phyloP scores from a whole-genome alignment of 1,139 yeast species.

The Blastobotrys niveus region DNA sequence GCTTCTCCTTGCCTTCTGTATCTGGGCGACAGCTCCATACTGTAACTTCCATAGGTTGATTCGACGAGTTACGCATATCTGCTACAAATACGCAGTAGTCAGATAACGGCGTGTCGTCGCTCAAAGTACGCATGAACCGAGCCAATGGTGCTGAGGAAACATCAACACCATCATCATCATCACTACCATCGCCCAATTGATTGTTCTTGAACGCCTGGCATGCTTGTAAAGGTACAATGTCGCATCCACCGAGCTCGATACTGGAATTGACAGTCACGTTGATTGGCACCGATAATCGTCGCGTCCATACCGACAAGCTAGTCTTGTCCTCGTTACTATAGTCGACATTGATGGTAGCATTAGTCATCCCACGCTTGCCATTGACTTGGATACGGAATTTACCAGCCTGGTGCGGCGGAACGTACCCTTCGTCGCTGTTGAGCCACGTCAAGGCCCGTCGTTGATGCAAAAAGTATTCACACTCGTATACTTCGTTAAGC shows the following conservation, averaged over 20 bases:
- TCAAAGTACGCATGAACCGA: constrained; percentile 16
- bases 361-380: constrained; percentile 71
- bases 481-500: constrained; percentile 63
- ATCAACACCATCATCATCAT: too few relatives aligned
- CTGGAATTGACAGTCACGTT: constrained; percentile 64
- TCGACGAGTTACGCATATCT: constrained; percentile 70
- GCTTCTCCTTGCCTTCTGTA: constrained; percentile 24
- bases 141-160: constrained; percentile 14
- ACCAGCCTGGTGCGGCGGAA: constrained; percentile 26
- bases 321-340: constrained; percentile 42
- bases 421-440: constrained; percentile 19
- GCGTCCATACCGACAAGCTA: constrained; percentile 36
- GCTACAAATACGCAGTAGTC: constrained; percentile 59
- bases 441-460: constrained; percentile 48
- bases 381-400: constrained; percentile 52
- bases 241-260: constrained; percentile 69
- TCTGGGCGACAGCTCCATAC: constrained; percentile 32
- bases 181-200: constrained; percentile 12
- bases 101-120: constrained; percentile 33
- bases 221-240: constrained; percentile 47
- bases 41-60: constrained; percentile 33
- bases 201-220: constrained; percentile 16
- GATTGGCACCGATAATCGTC: constrained; percentile 59
- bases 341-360: constrained; percentile 60
- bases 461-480: constrained; percentile 61